Base-by-base conservation (phyloP, 169 alveolate species). In the Cryptosporidium andersoni region DNA sequence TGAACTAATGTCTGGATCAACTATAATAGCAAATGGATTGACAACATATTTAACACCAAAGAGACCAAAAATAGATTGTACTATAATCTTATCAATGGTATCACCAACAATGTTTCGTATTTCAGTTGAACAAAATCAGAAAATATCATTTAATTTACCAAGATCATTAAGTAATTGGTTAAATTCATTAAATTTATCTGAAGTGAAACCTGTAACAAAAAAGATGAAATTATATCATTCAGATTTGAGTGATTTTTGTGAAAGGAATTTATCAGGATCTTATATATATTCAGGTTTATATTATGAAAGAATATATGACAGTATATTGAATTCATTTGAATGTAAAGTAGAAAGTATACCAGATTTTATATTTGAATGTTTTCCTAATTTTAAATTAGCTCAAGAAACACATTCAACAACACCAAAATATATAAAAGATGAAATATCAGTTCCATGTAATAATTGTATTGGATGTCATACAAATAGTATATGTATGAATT, bases 61-160 rank as follows among this genome's bases (percentile, higher is more conserved):
- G 42, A 74, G 55, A 36, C 16, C 49, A 36, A 74, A 47, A 49
- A 58, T 74, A 49, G 85, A 74, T 42, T 74, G 62, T 60, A 68
- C 74, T 43, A 34, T 74, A 12, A 48, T 74, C 14, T 74, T 74
- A 45, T 74, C 85, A 25, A 39, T 74, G 12, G 85, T 74, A 1
- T 58, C 74, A 43, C 85, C 85, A 6, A 74, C 85, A 16, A 74
- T 74, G 85, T 74, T 74, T 74, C 40, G 85, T 25, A 58, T 74
- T 45, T 74, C 85, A 40, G 55, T 68, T 6, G 85, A 74, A 34
- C 55, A 74, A 47, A 58, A 58, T 34, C 55, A 60, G n/a, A 74
- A 74, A 43, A 58, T 68, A 37, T 64, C 64, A n/a, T 39, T 74
- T 3, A 58, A 66, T 8, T 51, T 74, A 11, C 85, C 85, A 16